Evolutionary conservation across 495 filamentous ascomycete species (phyloP).

Genomic region (Xylaria acuta): DNA sequence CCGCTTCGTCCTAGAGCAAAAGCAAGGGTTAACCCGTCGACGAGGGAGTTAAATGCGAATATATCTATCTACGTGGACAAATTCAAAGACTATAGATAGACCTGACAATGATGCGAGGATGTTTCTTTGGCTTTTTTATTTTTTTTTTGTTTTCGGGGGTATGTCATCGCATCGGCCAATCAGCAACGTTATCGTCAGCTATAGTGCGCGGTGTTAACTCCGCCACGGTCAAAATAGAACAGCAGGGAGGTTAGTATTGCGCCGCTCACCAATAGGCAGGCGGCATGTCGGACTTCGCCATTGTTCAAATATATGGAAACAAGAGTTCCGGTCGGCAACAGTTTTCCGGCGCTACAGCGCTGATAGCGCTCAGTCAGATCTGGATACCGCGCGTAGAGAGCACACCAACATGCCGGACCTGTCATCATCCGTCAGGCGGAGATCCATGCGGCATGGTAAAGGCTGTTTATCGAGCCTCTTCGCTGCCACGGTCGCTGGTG

Average conservation of each 20-base stretch:
- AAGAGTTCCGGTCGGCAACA: conserved; percentile 3
- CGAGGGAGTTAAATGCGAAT: neutral
- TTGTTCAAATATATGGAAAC: conserved; percentile 2
- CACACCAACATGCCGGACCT: conserved; percentile 6
- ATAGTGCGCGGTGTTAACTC: neutral
- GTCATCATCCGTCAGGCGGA: conserved; percentile 14
- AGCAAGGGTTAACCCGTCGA: neutral
- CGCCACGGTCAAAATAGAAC: conserved; percentile 20
- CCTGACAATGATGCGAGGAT: neutral
- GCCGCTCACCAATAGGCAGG: conserved; percentile 3
- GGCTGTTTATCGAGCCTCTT: neutral
- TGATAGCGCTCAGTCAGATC: neutral
- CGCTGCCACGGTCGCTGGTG: neutral
- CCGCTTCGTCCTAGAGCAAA: neutral
- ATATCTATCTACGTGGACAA: neutral
- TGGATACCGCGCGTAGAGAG: neutral
- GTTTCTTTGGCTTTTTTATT: neutral
- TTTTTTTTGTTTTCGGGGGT: neutral
- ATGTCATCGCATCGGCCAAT: neutral
- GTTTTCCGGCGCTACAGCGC: conserved; percentile 9
- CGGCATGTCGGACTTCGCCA: neutral
- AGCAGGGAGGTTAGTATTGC: neutral
- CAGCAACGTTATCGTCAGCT: neutral
- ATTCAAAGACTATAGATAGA: neutral
- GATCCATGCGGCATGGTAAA: neutral